Evolutionary conservation across 257 asterid species (phyloP).

Genomic region (Primulina eburnea): DNA sequence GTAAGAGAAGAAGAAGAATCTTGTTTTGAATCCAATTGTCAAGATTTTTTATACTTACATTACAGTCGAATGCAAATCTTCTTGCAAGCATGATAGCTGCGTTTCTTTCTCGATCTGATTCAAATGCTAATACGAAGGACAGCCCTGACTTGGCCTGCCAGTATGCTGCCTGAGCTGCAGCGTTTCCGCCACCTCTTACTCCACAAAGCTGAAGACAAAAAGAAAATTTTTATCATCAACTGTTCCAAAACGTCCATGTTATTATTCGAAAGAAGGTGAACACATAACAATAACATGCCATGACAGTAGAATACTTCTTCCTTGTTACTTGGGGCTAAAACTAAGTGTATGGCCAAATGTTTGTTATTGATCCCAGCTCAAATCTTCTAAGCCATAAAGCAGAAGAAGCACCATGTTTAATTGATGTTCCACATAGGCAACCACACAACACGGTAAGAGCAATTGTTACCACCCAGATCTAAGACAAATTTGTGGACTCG

Average conservation of each 20-base stretch:
- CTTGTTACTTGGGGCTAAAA: too few relatives aligned
- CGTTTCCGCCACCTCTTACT: constrained; percentile 91
- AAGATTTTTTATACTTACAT: constrained; percentile 47
- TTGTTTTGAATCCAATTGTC: not conserved
- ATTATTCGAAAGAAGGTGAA: not conserved
- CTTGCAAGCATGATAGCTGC: constrained; percentile 94
- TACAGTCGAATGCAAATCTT: constrained; percentile 84
- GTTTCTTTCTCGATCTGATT: constrained; percentile 81
- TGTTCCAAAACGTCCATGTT: not conserved
- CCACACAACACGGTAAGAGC: too few relatives aligned
- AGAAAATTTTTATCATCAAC: constrained; percentile 15
- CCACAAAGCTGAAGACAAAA: constrained; percentile 67
- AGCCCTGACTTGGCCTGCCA: constrained; percentile 71
- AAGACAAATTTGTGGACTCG: too few relatives aligned
- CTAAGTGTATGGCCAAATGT: not conserved
- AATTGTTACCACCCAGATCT: too few relatives aligned
- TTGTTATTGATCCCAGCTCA: not conserved
- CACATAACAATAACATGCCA: too few relatives aligned
- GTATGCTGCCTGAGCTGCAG: constrained; percentile 87
- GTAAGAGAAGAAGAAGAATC: not conserved
- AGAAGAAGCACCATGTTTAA: too few relatives aligned
- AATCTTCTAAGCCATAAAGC: too few relatives aligned
- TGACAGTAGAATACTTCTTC: too few relatives aligned
- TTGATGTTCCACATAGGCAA: too few relatives aligned
- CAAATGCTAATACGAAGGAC: constrained; percentile 77